Evolutionary conservation across 495 filamentous ascomycete species (phyloP), one percentile per base, ranked within the genome.

Genomic region (Penicillium turbatum): DNA sequence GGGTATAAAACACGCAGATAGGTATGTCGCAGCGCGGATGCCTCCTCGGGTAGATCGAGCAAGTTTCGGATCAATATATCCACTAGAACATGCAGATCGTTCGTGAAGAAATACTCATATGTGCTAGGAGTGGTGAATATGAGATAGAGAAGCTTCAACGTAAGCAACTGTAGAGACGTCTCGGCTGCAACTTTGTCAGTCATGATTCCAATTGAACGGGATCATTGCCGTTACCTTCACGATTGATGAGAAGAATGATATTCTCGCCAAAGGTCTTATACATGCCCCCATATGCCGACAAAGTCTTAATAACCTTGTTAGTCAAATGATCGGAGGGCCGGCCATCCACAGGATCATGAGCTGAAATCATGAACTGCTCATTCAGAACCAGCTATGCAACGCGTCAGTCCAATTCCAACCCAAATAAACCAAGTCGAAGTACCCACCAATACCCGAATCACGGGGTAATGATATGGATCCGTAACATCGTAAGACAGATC

Each of bases 191-290:
- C 29, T 13, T 31, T 40, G 57, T 73, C 57, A 72, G 64, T 35
- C 8, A 34, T 53, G 51, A 15, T 38, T 53, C 40, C 16, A 8
- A 26, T 19, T 27, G 9, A 53, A 49, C 13, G n/a, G 11, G 26
- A 41, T 13, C 24, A 15, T 30, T n/a, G 24, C 13, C 13, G 54
- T 47, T 66, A 83, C 88, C 90, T 77, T 97, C 93, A 57, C 93
- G 87, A 67, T 98, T 98, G 34, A 98, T 82, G 8, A 97, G 81
- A 11, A 98, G 80, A 59, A 98, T 97, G 61, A 98, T 88, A 66
- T 97, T 97, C 72, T 96, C 92, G 48, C 93, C 93, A 71, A 98
- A 97, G 2, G 92, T 97, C 64, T 90, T 92, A 71, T 89, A 97
- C 12, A 75, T 70, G 36, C 82, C 80, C 4, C 93, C 93, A 63